Base-by-base conservation (phyloP, 306 rosid genomes). In the Prosopis cineraria region DNA sequence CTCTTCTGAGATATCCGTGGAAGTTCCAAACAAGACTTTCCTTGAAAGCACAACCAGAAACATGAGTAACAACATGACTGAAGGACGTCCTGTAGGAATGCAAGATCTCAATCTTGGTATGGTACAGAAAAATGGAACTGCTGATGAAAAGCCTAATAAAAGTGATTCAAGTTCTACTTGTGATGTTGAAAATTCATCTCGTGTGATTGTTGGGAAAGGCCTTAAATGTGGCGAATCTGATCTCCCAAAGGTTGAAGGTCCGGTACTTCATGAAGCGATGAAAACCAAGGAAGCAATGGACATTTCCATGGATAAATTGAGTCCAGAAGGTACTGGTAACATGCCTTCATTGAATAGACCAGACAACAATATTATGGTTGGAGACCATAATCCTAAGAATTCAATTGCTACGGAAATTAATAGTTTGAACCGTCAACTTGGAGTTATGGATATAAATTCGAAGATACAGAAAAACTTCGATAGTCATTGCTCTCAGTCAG, bases 381-480 rank as follows among this genome's bases (percentile, higher is more conserved):
- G 53, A 22, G 67, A 36, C 7, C 53, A 56, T 17, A 39, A 20
- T 25, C 33, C 39, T 17, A 1, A 39, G 10, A 30, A 37, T 37
- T 55, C 77, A 55, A 73, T 39, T 36, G 78, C 79, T 30, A 36
- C 17, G 29, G 70, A 58, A 73, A 84, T 85, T 81, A 84, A 84
- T 77, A 59, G 74, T 84, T 76, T 90, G 85, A 84, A 79, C 81
- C 69, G 84, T 64, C 83, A 86, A 84, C 80, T 86, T n/a, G 89
- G 55, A 70, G 83, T 78, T 16, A 58, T 89, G 74, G 84, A 84
- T 73, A 78, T 90, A 47, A 64, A 56, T 29, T 44, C 55, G 9
- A 78, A 80, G 88, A 71, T 56, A 14, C 43, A 50, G 75, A 71
- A 73, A 47, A 80, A 71, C 68, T 34, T 72, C 52, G 63, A 20